These are phyloP conservation scores for Sistotremastrum niveocremeum DNA, from an alignment of 768 basidiomycete species.

Conservation along the genomic window DNA sequence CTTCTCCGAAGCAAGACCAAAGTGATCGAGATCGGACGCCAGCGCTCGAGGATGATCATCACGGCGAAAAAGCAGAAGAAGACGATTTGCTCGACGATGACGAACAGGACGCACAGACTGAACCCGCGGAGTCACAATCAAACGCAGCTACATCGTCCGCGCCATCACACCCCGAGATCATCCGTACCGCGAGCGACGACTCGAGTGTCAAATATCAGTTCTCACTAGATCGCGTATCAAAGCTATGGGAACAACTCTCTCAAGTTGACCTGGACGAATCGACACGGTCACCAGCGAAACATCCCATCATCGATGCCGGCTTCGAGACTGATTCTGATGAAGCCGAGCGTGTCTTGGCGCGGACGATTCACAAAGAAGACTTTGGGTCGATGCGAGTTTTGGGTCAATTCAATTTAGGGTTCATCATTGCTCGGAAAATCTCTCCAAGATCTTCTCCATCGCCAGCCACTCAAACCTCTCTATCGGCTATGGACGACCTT, in stretches of 20 bases:
- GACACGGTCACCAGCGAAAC: constrained; percentile 4
- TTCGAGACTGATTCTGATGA: constrained; percentile 30
- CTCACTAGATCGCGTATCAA: constrained; percentile 19
- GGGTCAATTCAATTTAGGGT: constrained; percentile 94
- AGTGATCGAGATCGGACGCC: no score
- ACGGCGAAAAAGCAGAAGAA: constrained; percentile 11
- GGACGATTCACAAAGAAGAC: constrained; percentile 79
- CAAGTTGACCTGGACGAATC: constrained; percentile 1
- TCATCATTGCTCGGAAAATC: constrained; percentile 60
- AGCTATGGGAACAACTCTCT: constrained; percentile 11
- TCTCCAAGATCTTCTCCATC: background rate
- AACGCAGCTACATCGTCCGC: constrained; percentile 3
- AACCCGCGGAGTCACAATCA: background rate
- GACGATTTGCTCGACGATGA: constrained; percentile 8
- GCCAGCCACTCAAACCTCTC: background rate
- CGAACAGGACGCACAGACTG: constrained; percentile 2
- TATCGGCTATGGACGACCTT: constrained; percentile 55
- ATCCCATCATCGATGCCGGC: constrained; percentile 9
- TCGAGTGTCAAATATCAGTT: constrained; percentile 20
- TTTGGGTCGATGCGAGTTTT: constrained; percentile 73
- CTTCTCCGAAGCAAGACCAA: no score
- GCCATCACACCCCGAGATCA: constrained; percentile 25
- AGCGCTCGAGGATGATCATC: no score
- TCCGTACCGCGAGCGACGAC: constrained; percentile 17
- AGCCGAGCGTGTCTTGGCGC: constrained; percentile 55